A percentile compares a stretch with the other conserved stretches of the same genome.
These are phyloP conservation scores for Polygonum maritimum DNA, from an alignment of 148 eudicot genomes.

Conservation along the genomic window DNA sequence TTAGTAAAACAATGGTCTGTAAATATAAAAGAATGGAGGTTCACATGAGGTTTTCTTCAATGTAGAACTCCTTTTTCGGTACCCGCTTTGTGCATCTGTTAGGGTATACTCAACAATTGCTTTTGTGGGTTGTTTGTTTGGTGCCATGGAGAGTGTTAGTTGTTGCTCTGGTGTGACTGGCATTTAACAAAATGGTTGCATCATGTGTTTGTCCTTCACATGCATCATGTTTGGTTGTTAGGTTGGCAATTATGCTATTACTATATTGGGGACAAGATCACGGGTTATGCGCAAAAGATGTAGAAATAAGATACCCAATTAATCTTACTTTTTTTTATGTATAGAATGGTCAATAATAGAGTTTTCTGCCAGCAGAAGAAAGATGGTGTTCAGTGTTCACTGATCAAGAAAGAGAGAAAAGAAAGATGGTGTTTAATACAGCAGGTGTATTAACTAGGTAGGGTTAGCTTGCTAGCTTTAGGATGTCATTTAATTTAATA, in stretches of 20 bases:
- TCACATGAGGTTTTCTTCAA: background rate
- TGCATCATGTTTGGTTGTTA: background rate
- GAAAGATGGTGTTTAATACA: background rate
- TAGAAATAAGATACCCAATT: background rate
- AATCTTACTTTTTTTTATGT: no score
- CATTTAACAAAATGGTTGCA: background rate
- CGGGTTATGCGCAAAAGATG: no score
- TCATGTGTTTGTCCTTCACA: background rate
- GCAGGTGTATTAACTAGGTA: background rate
- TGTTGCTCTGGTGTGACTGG: background rate
- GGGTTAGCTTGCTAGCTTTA: background rate
- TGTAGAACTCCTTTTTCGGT: background rate
- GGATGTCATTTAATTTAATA: background rate
- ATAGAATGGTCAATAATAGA: no score
- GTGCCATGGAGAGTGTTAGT: background rate
- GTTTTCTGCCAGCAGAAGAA: background rate
- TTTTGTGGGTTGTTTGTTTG: background rate
- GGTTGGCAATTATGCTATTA: background rate
- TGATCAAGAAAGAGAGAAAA: no score
- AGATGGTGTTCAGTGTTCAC: no score
- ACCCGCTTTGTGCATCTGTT: background rate
- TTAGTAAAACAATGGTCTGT: background rate
- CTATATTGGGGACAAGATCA: background rate
- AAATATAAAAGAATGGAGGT: background rate
- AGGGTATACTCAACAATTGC: no score